Conservation (phyloP, 2,329 filamentous ascomycete species). For the Colletotrichum theobromicola region DNA sequence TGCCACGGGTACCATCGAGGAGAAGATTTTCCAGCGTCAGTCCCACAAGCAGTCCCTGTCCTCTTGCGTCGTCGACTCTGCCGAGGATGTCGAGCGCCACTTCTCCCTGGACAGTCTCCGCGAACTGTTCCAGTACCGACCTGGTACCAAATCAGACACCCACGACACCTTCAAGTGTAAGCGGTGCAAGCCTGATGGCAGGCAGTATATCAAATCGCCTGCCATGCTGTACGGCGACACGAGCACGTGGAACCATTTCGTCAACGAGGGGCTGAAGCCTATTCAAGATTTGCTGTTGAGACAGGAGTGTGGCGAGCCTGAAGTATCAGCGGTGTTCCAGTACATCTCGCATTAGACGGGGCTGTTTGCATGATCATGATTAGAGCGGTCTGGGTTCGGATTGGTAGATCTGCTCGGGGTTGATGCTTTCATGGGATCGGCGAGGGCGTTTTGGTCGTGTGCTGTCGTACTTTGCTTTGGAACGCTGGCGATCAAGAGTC, state of each 20-base stretch:
- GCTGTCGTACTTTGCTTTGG: background rate
- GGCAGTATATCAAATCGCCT: conserved; percentile 86
- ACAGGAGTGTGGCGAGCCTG: conserved; percentile 79
- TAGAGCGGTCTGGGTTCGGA: background rate
- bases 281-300: conserved; percentile 92
- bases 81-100: conserved; percentile 95
- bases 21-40: conserved; percentile 99
- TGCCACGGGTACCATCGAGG: conserved; percentile 95
- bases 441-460: background rate
- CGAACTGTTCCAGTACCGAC: conserved; percentile 92
- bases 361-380: background rate
- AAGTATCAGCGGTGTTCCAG: conserved; percentile 95
- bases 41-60: conserved; percentile 98
- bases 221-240: conserved; percentile 98
- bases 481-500: background rate
- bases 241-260: conserved; percentile 99
- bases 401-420: background rate
- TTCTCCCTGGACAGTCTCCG: conserved; percentile 90
- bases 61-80: conserved; percentile 94
- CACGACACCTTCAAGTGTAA: conserved; percentile 99
- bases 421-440: background rate
- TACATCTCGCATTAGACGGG: conserved; percentile 82
- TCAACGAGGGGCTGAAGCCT: conserved; percentile 76
- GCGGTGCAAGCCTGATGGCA: conserved; percentile 86
- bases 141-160: conserved; percentile 86